A percentile compares a stretch with the other conserved stretches of the same genome.
Evolutionary conservation across 805 yeast genomes (phyloP).

Genomic region (Pichia kluyveri): DNA sequence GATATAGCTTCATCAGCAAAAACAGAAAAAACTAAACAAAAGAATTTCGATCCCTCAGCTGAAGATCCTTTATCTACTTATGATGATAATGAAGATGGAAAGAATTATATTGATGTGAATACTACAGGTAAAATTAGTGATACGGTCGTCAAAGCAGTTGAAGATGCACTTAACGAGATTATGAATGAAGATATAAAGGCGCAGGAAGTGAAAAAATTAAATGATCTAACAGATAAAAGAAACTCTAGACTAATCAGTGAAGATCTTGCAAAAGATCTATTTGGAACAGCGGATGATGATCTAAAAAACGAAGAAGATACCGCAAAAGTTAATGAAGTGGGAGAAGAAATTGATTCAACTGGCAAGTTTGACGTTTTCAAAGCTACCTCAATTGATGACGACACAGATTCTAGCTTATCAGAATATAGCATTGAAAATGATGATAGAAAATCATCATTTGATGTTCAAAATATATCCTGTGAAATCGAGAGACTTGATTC

Average conservation of each 20-base stretch:
- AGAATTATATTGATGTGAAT: constrained; percentile 24
- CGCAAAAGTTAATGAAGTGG: no score
- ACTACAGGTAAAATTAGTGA: constrained; percentile 30
- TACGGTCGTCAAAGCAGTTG: constrained; percentile 50
- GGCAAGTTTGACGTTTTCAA: no score
- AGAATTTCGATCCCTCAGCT: no score
- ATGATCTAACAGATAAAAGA: constrained; percentile 4
- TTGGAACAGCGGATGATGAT: constrained; percentile 17
- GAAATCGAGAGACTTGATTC: constrained; percentile 51
- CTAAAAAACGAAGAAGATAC: not conserved
- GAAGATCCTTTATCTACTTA: constrained; percentile 23
- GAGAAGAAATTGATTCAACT: not conserved
- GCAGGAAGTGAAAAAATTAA: not conserved
- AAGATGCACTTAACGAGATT: constrained; percentile 57
- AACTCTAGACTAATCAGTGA: constrained; percentile 20
- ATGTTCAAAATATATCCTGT: constrained; percentile 54
- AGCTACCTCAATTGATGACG: not conserved
- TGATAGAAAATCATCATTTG: constrained; percentile 52
- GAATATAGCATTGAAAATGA: constrained; percentile 10
- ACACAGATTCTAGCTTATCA: not conserved
- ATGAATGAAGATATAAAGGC: constrained; percentile 27
- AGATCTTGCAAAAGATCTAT: constrained; percentile 25
- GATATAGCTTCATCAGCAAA: no score
- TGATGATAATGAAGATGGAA: constrained; percentile 17
- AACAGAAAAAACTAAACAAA: no score